Evolutionary conservation across 495 filamentous ascomycete genomes (phyloP).

Genomic region (Penicillium coprophilum): DNA sequence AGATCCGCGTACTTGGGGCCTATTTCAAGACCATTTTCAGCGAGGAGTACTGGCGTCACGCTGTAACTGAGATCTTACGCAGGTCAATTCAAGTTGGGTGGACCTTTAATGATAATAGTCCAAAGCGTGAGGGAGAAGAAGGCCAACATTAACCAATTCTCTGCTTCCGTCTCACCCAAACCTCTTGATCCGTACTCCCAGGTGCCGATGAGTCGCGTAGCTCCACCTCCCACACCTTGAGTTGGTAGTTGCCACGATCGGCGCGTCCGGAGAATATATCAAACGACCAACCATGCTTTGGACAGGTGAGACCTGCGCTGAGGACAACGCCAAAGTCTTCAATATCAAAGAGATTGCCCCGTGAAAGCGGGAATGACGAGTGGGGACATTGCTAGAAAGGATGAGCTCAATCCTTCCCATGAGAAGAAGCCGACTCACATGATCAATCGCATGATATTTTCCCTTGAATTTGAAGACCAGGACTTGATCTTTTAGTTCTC

Average conservation of each 20-base stretch:
- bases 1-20: neutral
- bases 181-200: slow-evolving; percentile 44
- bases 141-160: slow-evolving; percentile 32
- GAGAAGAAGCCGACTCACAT: slow-evolving; percentile 43
- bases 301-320: slow-evolving; percentile 55
- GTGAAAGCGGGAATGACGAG: slow-evolving; percentile 56
- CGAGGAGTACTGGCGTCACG: neutral
- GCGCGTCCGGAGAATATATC: slow-evolving; percentile 55
- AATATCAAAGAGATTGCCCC: slow-evolving; percentile 59
- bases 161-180: slow-evolving; percentile 53
- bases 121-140: too few relatives aligned
- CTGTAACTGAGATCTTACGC: neutral
- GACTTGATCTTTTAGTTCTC: slow-evolving; percentile 55
- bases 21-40: neutral
- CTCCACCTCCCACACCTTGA: slow-evolving; percentile 60
- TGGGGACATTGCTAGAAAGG: slow-evolving; percentile 57
- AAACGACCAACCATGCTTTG: slow-evolving; percentile 63
- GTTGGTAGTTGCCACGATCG: slow-evolving; percentile 57
- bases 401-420: slow-evolving; percentile 11
- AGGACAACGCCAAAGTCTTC: slow-evolving; percentile 57
- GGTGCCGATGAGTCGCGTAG: slow-evolving; percentile 40
- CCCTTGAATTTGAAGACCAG: slow-evolving; percentile 58
- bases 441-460: slow-evolving; percentile 59
- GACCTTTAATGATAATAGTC: neutral
- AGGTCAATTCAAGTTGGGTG: neutral